Conservation (phyloP, 2,329 filamentous ascomycete species). For the Fusarium duplospermum region DNA sequence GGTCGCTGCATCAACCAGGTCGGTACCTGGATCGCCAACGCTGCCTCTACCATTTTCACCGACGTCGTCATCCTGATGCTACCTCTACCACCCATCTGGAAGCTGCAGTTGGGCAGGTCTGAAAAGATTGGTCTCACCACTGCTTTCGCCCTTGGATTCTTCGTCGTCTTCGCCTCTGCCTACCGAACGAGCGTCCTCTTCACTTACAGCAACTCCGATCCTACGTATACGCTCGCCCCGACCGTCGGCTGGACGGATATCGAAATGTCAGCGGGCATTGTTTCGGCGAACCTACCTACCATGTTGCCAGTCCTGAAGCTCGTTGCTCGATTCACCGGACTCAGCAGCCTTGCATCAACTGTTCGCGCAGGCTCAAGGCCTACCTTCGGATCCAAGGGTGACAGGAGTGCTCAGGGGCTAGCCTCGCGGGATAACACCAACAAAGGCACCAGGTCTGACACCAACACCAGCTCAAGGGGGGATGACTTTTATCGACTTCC, state of each 20-base stretch:
- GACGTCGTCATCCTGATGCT: constrained; percentile 59
- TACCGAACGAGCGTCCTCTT: constrained; percentile 62
- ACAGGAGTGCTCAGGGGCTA: constrained; percentile 32
- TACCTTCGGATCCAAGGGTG: constrained; percentile 41
- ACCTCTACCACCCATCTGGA: constrained; percentile 60
- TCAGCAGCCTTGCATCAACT: constrained; percentile 40
- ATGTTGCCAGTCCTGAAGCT: constrained; percentile 58
- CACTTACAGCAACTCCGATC: constrained; percentile 53
- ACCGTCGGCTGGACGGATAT: constrained; percentile 61
- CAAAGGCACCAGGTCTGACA: constrained; percentile 11
- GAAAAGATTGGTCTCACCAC: constrained; percentile 59
- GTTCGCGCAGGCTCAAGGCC: constrained; percentile 28
- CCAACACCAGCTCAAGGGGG: constrained; percentile 23
- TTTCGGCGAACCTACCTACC: constrained; percentile 65
- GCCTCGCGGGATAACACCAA: constrained; percentile 15
- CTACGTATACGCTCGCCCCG: constrained; percentile 59
- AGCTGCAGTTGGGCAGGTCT: constrained; percentile 52
- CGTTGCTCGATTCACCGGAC: constrained; percentile 54
- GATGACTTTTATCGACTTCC: constrained; percentile 49
- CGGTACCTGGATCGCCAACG: constrained; percentile 63
- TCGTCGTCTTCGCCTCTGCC: constrained; percentile 61
- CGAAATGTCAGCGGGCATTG: constrained; percentile 62
- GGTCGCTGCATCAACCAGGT: constrained; percentile 63
- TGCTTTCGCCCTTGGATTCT: constrained; percentile 59
- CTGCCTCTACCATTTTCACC: constrained; percentile 58